These are phyloP conservation scores for Ustilago esculenta DNA, from an alignment of 1,284 basidiomycete genomes.

Conservation along the genomic window DNA sequence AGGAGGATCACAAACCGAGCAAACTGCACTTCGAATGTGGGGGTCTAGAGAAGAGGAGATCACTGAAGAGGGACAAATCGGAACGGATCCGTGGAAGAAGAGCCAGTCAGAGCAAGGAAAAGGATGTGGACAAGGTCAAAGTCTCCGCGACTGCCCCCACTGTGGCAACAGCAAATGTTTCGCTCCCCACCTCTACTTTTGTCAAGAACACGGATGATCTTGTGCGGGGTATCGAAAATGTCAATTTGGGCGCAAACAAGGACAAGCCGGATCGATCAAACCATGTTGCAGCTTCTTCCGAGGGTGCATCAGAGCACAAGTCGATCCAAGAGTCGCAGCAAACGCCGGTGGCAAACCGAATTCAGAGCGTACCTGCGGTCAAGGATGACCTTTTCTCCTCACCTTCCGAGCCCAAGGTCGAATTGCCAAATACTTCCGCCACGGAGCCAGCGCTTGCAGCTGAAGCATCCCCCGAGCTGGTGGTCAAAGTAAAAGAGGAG, in stretches of 20 bases:
- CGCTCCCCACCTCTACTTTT: slow-evolving; percentile 4
- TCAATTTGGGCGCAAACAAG: slow-evolving; percentile 4
- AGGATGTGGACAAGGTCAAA: slow-evolving; percentile 35
- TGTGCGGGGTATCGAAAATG: slow-evolving; percentile 1
- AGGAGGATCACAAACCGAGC: neutral
- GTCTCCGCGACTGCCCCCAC: slow-evolving; percentile 5
- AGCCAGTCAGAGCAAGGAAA: slow-evolving; percentile 41
- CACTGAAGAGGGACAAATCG: slow-evolving; percentile 41
- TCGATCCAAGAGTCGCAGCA: slow-evolving; percentile 8
- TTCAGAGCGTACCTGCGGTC: slow-evolving; percentile 29
- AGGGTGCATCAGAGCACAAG: neutral
- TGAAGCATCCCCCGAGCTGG: neutral
- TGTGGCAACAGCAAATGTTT: slow-evolving; percentile 9
- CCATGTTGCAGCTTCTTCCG: too few relatives aligned
- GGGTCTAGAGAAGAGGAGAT: slow-evolving; percentile 21
- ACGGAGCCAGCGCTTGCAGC: neutral
- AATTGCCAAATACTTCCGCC: neutral
- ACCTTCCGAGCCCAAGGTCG: slow-evolving; percentile 30
- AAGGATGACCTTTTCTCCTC: slow-evolving; percentile 42
- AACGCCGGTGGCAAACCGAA: slow-evolving; percentile 23
- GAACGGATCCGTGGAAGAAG: slow-evolving; percentile 39
- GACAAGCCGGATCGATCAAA: neutral
- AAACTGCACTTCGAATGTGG: slow-evolving; percentile 7
- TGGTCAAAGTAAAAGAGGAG: neutral
- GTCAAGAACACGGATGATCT: slow-evolving; percentile 15